Evolutionary conservation across 768 basidiomycete genomes (phyloP), one percentile per base, ranked within the genome.

Genomic region (Mycena vulgaris): DNA sequence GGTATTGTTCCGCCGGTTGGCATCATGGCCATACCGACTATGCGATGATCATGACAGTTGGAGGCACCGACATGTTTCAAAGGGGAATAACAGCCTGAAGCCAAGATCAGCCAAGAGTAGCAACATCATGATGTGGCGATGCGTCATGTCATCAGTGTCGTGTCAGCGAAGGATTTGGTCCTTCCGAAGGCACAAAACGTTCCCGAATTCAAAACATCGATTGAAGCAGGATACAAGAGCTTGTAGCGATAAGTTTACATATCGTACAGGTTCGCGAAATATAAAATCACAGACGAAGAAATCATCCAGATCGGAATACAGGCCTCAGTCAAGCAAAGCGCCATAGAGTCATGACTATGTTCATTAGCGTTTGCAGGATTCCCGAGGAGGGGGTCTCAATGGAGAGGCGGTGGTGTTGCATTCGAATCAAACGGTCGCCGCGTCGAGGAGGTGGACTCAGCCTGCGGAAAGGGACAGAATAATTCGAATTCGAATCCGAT

Each of bases 381-480:
- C 10, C 7, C 58, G 51, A 27, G 40, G 49, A 10, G 39, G 23
- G 47, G 19, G 16, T 37, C 37, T 33, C 16, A 9, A 19, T 27
- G 3, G n/a, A 23, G 4, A 23, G 28, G 19, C n/a, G 40, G 33
- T 51, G 66, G 11, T 52, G 42, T 45, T 53, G 57, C 37, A 67
- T 60, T 14, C 57, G 66, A 39, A 21, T 25, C 39, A 67, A 17
- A 5, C 57, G 58, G 31, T 67, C 58, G 58, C 23, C 11, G 17
- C 48, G 49, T 21, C 58, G 28, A 13, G 58, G 66, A 47, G 66
- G 66, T 2, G 66, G 49, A 23, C 66, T 67, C 23, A 60, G 66
- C 23, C 49, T 42, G 13, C 51, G 65, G 14, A n/a, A 23, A 21
- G 23, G 16, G 25, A 5, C 1, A 23, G 5, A n/a, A 6, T 37